Evolutionary conservation across 2,329 filamentous ascomycete genomes (phyloP), one percentile per base, ranked within the genome.

Genomic region (Arthrobotrys sinensis): DNA sequence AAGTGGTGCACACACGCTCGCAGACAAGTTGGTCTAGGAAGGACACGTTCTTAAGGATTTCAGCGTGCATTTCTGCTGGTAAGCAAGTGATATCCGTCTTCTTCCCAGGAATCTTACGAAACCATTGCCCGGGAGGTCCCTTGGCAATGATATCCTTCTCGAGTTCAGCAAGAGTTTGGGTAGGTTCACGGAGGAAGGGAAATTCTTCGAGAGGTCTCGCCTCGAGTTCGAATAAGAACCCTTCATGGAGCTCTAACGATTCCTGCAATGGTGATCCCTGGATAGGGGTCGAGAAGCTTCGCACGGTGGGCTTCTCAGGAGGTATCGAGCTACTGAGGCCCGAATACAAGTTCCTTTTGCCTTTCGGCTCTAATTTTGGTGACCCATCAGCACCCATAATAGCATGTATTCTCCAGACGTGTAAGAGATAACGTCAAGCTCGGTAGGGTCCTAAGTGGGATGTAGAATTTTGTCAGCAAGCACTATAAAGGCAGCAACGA

Each of bases 1-100:
- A 78, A 11, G 75, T 78, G 3, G 45, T 72, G n/a, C 67, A 78
- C 1, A 72, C 75, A 43, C 67, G 32, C 21, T 78, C 75, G 38
- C 75, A 78, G n/a, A 64, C 16, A 24, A 78, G 36, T 24, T 78
- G 75, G 14, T 78, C 75, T 1, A 72, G 12, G 36, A 72, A 78
- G 1, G 43, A 45, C 5, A 78, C 62, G 6, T 72, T 53, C 12
- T 60, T 67, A 0, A 78, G 28, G 28, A 78, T 78, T 7, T 78
- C 62, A 6, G 63, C 38, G 34, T 78, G 75, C 10, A 78, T 46
- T 52, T 78, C 75, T 6, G 45, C 60, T 6, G 75, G 75, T n/a
- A 78, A 62, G 19, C 67, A 71, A 1, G 75, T 77, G 21, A 77
- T 66, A 38, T 77, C 73, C 0, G 73, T 66, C 12, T 40, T 57